Evolutionary conservation across 176 grass and related monocot species (phyloP), one percentile per base, ranked within the genome.

Genomic region (Pontederia crassipes): DNA sequence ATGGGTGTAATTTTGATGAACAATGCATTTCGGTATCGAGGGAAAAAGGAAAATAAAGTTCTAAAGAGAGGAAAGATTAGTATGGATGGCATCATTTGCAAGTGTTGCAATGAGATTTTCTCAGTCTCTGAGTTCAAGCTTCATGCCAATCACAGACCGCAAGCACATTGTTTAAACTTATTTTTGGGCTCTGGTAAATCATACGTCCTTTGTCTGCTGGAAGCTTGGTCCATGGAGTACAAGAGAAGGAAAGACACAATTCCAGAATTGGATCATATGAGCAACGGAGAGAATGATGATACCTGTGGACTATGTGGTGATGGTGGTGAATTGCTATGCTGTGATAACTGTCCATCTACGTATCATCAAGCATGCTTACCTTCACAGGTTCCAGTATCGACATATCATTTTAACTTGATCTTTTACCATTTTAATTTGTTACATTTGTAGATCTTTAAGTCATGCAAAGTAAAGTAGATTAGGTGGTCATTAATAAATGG

Each of bases 311-410:
- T 77, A 62, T 90, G 91, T 72, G 91, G 86, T 46, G 91, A 95
- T 70, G 80, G 65, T 52, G 91, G 91, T 86, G 83, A 95, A 72
- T 64, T 95, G 54, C 81, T 95, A 76, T 95, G 91, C 80, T 95
- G 91, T 57, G 91, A 95, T 77, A 95, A 58, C 72, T 95, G 91
- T 64, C 86, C 91, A 48, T 73, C 72, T 77, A 78, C 82, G 67
- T 95, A 84, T 73, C 91, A 95, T 84, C 64, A 80, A 66, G 49
- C 57, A 35, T 95, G 91, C 77, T 78, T 95, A 75, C 69, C 80
- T 77, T 77, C 18, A 72, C 83, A 87, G 90, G 90, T 90, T 77
- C 75, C 73, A 40, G 56, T 66, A 59, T 45, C 9, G 28, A 45
- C 58, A 40, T 40, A 40, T 40, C 32, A 40, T 40, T 40, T 40